Evolutionary conservation across 129 eudicot species (phyloP).

Genomic region (Tagetes erecta): DNA sequence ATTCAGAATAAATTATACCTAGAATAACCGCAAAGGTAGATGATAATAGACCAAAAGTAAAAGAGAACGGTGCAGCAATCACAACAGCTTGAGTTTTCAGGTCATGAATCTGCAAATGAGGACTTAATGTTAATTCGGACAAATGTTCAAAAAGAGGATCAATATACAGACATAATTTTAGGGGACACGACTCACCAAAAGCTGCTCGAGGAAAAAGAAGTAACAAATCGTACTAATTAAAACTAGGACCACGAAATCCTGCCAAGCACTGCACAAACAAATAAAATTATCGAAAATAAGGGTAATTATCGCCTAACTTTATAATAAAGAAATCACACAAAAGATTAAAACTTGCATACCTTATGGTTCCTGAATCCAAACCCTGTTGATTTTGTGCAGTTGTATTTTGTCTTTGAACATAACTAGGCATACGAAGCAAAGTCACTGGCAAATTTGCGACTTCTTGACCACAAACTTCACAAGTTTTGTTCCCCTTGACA

Average conservation of each 20-base stretch:
- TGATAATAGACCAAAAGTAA: conserved; percentile 67
- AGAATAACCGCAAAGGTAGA: conserved; percentile 69
- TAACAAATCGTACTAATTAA: conserved; percentile 87
- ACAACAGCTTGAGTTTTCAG: conserved; percentile 67
- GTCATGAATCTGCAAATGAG: conserved; percentile 56
- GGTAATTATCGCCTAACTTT: not conserved
- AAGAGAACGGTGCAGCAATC: conserved; percentile 89
- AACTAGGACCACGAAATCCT: conserved; percentile 96
- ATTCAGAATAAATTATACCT: conserved; percentile 40
- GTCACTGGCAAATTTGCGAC: conserved; percentile 87
- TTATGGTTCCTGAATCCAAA: conserved; percentile 43
- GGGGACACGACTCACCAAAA: conserved; percentile 54
- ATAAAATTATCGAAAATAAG: conserved; percentile 1
- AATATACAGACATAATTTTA: not conserved
- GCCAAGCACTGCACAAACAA: conserved; percentile 79
- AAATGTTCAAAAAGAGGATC: not conserved
- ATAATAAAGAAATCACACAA: not conserved
- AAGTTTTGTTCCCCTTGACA: conserved; percentile 67
- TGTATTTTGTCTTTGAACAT: conserved; percentile 48
- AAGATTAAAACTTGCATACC: conserved; percentile 33
- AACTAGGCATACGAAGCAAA: conserved; percentile 64
- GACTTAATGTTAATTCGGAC: not conserved
- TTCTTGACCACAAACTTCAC: conserved; percentile 87
- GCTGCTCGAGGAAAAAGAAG: conserved; percentile 95
- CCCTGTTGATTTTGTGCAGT: conserved; percentile 40